These are phyloP conservation scores for Ophiostoma pallidulum DNA, from an alignment of 2,329 filamentous ascomycete genomes.

Conservation along the genomic window DNA sequence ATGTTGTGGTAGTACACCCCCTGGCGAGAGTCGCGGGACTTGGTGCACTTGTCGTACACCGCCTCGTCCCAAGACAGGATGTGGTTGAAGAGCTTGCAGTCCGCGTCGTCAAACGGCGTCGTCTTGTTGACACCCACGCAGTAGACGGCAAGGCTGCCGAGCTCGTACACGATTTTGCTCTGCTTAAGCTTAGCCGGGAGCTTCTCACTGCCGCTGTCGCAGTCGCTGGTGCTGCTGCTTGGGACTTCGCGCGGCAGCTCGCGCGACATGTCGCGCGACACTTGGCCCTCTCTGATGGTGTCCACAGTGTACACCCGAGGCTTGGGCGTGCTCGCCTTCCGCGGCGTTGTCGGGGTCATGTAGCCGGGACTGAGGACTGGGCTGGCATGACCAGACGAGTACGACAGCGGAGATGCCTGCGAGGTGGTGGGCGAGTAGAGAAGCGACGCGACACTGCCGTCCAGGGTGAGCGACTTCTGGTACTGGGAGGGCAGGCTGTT, in stretches of 20 bases:
- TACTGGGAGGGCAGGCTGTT: conserved; percentile 74
- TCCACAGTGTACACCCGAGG: conserved; percentile 48
- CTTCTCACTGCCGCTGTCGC: conserved; percentile 60
- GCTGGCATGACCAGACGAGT: conserved; percentile 38
- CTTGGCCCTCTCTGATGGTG: conserved; percentile 48
- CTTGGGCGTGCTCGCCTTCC: conserved; percentile 38
- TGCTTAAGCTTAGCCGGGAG: conserved; percentile 48
- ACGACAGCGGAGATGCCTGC: conserved; percentile 21
- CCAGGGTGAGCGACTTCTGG: conserved; percentile 50
- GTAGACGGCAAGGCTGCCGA: conserved; percentile 79
- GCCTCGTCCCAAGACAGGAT: conserved; percentile 92
- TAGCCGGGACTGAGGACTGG: conserved; percentile 38
- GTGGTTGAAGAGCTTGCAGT: conserved; percentile 84
- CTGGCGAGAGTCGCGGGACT: conserved; percentile 64
- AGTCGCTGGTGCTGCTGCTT: conserved; percentile 61
- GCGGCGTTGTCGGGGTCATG: conserved; percentile 28
- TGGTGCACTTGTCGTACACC: conserved; percentile 73
- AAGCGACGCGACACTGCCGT: conserved; percentile 24
- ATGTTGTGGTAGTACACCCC: conserved; percentile 84
- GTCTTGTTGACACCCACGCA: conserved; percentile 65
- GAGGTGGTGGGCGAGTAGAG: conserved; percentile 5
- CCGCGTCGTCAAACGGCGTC: conserved; percentile 63
- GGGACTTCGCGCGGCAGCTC: conserved; percentile 32
- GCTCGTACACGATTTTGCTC: conserved; percentile 76
- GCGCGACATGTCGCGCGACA: conserved; percentile 34